Conservation (phyloP, 331 rosid species). For the Erythrophleum ivorense region DNA sequence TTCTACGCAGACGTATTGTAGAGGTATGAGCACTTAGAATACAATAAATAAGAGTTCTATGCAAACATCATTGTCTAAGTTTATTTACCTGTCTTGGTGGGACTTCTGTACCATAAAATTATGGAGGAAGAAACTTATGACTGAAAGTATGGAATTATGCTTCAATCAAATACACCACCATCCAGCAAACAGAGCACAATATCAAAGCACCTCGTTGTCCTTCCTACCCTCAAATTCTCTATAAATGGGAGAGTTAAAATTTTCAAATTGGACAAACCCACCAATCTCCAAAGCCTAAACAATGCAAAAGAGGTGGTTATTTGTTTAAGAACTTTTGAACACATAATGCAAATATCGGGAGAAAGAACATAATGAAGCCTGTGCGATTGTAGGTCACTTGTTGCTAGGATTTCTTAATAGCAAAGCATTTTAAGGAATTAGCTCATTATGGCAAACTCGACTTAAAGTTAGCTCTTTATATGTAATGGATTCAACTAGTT, state of each 20-base stretch:
- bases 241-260: neutral
- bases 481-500: neutral
- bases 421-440: constrained; percentile 9
- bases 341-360: neutral
- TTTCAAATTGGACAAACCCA: neutral
- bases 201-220: neutral
- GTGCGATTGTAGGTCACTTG: neutral
- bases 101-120: neutral
- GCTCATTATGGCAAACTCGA: neutral
- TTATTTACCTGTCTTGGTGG: constrained; percentile 27
- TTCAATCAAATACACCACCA: neutral
- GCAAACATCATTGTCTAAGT: constrained; percentile 7
- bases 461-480: neutral
- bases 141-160: constrained; percentile 1
- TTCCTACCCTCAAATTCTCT: neutral
- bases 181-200: neutral
- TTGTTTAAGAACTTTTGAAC: neutral
- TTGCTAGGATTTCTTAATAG: constrained; percentile 12
- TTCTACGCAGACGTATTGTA: constrained; percentile 85
- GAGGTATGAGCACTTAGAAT: constrained; percentile 64
- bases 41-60: constrained; percentile 31
- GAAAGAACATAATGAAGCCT: neutral
- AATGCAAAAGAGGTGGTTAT: neutral
- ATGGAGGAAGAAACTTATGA: neutral
- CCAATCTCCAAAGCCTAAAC: neutral